phyloP scores from a whole-genome alignment of 1,139 yeast species.

The Taphrina confusa region DNA sequence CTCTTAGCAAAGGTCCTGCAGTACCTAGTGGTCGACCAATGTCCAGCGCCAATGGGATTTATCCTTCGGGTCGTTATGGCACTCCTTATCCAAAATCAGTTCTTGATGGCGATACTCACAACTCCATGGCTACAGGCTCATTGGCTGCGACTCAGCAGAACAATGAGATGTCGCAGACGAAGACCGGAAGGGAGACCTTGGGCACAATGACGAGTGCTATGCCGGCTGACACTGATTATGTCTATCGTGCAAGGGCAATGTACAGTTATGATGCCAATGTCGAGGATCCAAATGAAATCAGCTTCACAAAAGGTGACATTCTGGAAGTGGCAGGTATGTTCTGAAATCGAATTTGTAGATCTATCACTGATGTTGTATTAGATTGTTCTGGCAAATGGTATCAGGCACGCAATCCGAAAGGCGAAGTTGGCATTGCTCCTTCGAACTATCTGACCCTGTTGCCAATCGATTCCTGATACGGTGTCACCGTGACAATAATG shows the following conservation, averaged over 20 bases:
- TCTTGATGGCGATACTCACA: slow-evolving; percentile 6
- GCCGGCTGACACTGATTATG: slow-evolving; percentile 56
- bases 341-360: background rate
- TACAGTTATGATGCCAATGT: slow-evolving; percentile 91
- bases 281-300: slow-evolving; percentile 88
- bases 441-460: slow-evolving; percentile 68
- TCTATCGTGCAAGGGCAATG: slow-evolving; percentile 82
- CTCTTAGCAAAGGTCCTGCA: slow-evolving; percentile 11
- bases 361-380: background rate
- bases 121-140: background rate
- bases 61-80: slow-evolving; percentile 28
- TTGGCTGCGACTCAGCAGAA: slow-evolving; percentile 3
- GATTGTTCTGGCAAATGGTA: slow-evolving; percentile 98
- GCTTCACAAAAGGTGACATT: slow-evolving; percentile 85
- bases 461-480: slow-evolving; percentile 1
- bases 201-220: slow-evolving; percentile 39
- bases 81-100: slow-evolving; percentile 32
- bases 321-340: slow-evolving; percentile 64
- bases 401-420: slow-evolving; percentile 88
- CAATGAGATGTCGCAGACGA: slow-evolving; percentile 45
- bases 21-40: slow-evolving; percentile 16
- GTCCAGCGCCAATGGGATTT: slow-evolving; percentile 24
- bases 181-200: background rate
- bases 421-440: slow-evolving; percentile 96
- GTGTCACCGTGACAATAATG: too few species aligned